Conservation (phyloP, 306 rosid genomes). For the Dalbergia cochinchinensis region DNA sequence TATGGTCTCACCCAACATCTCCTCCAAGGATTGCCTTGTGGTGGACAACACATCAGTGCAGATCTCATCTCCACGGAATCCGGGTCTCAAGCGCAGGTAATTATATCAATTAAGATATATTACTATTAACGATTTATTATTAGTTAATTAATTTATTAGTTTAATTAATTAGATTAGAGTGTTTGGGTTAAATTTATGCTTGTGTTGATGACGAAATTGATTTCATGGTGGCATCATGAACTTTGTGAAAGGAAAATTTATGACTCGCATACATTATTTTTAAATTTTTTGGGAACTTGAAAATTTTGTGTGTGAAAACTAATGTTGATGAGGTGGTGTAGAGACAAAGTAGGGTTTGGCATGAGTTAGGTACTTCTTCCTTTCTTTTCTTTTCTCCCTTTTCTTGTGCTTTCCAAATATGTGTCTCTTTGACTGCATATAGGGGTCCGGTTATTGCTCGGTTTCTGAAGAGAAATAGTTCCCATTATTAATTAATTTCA, state of each 20-base stretch:
- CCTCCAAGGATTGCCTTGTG: slow-evolving; percentile 7
- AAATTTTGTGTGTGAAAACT: slow-evolving; percentile 24
- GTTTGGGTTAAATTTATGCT: slow-evolving; percentile 9
- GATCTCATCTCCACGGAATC: slow-evolving; percentile 94
- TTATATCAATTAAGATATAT: too few relatives aligned
- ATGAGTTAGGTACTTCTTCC: slow-evolving; percentile 40
- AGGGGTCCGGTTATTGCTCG: neutral
- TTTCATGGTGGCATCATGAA: slow-evolving; percentile 27
- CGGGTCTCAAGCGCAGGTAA: slow-evolving; percentile 83
- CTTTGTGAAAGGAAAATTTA: neutral
- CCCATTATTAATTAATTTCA: slow-evolving; percentile 26
- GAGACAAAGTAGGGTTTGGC: slow-evolving; percentile 57
- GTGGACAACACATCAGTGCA: slow-evolving; percentile 62
- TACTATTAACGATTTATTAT: neutral
- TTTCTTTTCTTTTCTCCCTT: slow-evolving; percentile 2
- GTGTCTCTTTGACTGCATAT: slow-evolving; percentile 42
- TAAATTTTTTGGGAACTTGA: neutral
- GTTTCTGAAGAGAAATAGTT: slow-evolving; percentile 36
- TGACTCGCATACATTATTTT: neutral
- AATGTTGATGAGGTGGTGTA: neutral
- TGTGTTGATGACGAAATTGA: neutral
- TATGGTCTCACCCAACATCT: slow-evolving; percentile 51
- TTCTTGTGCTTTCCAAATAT: slow-evolving; percentile 32
- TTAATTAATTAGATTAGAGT: neutral
- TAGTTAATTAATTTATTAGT: slow-evolving; percentile 1